phyloP scores from a whole-genome alignment of 768 basidiomycete genomes.

The Tylopilus intermedius region DNA sequence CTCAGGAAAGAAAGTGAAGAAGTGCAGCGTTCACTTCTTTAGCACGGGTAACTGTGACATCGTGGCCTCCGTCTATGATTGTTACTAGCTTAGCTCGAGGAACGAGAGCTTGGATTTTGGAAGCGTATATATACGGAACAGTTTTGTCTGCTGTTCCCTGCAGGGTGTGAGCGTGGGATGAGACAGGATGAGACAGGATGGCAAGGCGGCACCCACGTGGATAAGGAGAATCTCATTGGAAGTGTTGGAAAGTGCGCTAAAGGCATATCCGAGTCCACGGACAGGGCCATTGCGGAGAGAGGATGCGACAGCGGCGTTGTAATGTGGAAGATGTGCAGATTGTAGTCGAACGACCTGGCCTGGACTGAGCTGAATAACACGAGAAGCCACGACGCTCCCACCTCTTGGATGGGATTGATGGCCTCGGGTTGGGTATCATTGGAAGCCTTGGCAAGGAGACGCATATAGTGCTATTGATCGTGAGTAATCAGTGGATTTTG shows the following conservation, averaged over 20 bases:
- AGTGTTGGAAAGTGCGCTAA: conserved; percentile 45
- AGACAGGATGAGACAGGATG: neutral
- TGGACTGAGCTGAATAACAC: neutral
- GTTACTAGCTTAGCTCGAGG: conserved; percentile 29
- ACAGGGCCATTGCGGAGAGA: conserved; percentile 70
- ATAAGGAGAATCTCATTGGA: conserved; percentile 54
- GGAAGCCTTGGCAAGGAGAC: conserved; percentile 41
- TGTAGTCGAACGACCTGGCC: conserved; percentile 67
- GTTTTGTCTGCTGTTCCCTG: conserved; percentile 33
- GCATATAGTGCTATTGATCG: conserved; percentile 43
- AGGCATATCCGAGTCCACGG: conserved; percentile 53
- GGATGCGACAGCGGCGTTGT: conserved; percentile 72
- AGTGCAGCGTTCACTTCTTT: conserved; percentile 28
- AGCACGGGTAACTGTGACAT: conserved; percentile 31
- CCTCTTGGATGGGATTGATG: conserved; percentile 42
- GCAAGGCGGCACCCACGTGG: conserved; percentile 44
- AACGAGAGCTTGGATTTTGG: conserved; percentile 27
- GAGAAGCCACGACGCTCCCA: conserved; percentile 10
- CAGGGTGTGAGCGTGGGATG: neutral
- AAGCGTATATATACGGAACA: conserved; percentile 31
- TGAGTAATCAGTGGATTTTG: neutral
- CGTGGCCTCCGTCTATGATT: conserved; percentile 27
- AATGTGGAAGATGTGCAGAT: conserved; percentile 70
- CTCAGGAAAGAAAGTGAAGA: conserved; percentile 23
- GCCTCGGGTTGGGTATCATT: conserved; percentile 13